These are phyloP conservation scores for Cephaloascus albidus DNA, from an alignment of 805 yeast genomes.

Conservation along the genomic window DNA sequence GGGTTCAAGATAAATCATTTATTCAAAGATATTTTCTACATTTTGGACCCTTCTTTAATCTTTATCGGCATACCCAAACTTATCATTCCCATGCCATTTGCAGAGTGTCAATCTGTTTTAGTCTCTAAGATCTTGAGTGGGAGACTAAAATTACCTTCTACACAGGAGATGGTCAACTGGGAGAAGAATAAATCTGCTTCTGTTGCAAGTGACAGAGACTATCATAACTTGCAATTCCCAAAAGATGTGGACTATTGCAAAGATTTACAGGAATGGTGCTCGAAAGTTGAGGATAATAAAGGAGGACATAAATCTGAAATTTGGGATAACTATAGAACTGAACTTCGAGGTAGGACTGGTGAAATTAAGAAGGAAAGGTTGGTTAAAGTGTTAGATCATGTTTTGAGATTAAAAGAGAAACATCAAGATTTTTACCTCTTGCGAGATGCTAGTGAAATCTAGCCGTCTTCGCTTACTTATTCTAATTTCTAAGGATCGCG, in stretches of 20 bases:
- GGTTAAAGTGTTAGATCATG: not conserved
- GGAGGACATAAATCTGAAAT: not conserved
- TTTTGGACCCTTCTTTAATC: constrained; percentile 34
- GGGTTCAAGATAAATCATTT: constrained; percentile 27
- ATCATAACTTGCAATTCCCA: constrained; percentile 19
- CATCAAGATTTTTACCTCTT: not conserved
- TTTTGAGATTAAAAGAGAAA: not conserved
- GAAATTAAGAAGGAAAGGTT: not conserved
- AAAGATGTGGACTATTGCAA: constrained; percentile 17
- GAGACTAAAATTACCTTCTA: constrained; percentile 27
- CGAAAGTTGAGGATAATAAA: not conserved
- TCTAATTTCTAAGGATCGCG: no score
- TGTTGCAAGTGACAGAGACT: constrained; percentile 13
- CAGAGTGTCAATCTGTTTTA: constrained; percentile 38
- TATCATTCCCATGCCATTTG: constrained; percentile 41
- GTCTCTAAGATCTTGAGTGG: constrained; percentile 32
- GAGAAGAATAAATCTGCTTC: constrained; percentile 17
- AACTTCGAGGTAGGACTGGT: not conserved
- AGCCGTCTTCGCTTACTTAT: no score
- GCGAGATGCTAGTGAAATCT: no score
- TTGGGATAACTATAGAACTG: not conserved
- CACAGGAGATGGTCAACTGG: constrained; percentile 20
- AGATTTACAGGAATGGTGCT: constrained; percentile 4
- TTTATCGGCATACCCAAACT: constrained; percentile 32
- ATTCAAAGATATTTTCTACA: constrained; percentile 38